Conservation (phyloP, 2,329 filamentous ascomycete species). For the Xylaria sp. region DNA sequence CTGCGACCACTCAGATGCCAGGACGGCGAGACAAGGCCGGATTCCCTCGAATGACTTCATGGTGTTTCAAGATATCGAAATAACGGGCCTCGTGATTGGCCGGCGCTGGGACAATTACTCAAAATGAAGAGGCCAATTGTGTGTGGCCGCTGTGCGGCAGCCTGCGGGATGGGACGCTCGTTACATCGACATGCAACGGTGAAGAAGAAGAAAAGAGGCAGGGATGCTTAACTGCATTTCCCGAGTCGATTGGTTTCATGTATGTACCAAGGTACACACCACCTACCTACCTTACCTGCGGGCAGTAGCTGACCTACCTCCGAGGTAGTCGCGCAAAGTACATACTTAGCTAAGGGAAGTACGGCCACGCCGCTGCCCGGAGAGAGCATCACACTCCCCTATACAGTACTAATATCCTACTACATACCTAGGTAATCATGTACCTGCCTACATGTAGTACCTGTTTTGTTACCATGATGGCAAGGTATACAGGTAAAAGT, state of each 20-base stretch:
- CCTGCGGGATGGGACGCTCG: slow-evolving; percentile 16
- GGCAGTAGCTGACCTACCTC: neutral
- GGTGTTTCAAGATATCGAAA: slow-evolving; percentile 34
- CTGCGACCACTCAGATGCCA: slow-evolving; percentile 24
- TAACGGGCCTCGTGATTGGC: slow-evolving; percentile 29
- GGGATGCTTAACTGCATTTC: slow-evolving; percentile 27
- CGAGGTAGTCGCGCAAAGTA: neutral
- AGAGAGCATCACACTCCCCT: neutral
- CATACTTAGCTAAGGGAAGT: neutral
- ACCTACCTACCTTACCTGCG: neutral
- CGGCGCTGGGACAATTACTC: slow-evolving; percentile 11
- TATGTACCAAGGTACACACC: neutral
- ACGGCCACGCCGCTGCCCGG: slow-evolving; percentile 2
- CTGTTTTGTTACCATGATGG: neutral
- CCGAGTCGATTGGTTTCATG: neutral
- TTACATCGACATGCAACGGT: slow-evolving; percentile 30
- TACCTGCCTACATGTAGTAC: neutral
- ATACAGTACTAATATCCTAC: neutral
- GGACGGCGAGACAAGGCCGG: slow-evolving; percentile 20
- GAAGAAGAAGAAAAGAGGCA: slow-evolving; percentile 23
- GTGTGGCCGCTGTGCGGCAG: slow-evolving; percentile 18
- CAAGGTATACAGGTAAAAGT: no score
- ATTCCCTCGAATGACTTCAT: slow-evolving; percentile 21
- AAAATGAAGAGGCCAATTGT: slow-evolving; percentile 26
- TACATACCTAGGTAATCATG: no score